Evolutionary conservation across 2,329 filamentous ascomycete genomes (phyloP).

Genomic region (Ceratocystis lukuohia): DNA sequence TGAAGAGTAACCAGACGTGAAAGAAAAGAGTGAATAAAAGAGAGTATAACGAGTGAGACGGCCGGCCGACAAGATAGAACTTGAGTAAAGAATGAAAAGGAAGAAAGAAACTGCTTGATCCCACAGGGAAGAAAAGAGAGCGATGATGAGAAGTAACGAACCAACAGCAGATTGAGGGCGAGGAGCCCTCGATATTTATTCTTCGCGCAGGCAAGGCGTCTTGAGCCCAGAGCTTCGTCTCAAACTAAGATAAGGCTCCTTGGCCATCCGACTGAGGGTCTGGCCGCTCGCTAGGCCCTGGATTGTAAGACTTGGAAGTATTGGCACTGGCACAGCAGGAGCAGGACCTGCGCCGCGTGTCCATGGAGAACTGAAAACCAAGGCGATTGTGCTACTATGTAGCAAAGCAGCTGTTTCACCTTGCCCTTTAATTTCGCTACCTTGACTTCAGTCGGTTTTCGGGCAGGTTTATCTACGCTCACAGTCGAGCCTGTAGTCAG

Average conservation of each 20-base stretch:
- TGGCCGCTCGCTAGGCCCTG: no score
- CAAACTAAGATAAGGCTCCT: no score
- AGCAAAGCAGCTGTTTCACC: neutral
- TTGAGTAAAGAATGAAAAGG: neutral
- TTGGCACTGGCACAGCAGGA: no score
- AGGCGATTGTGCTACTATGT: neutral
- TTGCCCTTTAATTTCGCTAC: conserved; percentile 2
- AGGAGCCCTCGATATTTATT: conserved; percentile 2
- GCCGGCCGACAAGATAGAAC: conserved; percentile 6
- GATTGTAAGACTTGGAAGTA: no score
- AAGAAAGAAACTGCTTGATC: neutral
- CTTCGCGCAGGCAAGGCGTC: neutral
- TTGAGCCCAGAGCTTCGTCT: no score
- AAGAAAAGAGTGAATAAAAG: neutral
- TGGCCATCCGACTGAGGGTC: no score
- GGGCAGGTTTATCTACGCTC: neutral
- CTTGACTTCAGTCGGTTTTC: neutral
- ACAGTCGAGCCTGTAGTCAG: neutral
- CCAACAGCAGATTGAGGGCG: no score
- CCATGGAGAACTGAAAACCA: no score
- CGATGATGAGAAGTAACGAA: neutral
- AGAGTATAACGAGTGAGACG: conserved; percentile 1
- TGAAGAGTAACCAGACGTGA: neutral
- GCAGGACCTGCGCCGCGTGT: no score
- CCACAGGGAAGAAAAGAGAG: neutral